A percentile compares a stretch with the other conserved stretches of the same genome.
Conservation (phyloP, 2,329 filamentous ascomycete species). For the Fusarium avenaceum region DNA sequence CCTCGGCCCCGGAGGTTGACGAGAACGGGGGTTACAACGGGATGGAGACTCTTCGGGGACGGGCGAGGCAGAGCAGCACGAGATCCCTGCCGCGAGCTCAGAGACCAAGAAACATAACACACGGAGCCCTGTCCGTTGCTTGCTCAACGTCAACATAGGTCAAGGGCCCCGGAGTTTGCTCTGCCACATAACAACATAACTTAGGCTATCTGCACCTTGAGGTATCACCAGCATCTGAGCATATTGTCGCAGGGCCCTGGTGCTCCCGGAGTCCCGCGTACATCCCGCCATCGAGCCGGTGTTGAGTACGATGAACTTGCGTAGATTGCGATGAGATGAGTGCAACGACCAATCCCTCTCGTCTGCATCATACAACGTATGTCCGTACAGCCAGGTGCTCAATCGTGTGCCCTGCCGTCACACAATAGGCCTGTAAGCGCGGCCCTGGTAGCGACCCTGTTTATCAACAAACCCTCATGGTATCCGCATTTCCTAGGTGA, state of each 20-base stretch:
- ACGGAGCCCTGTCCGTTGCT: conserved; percentile 48
- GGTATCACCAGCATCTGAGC: conserved; percentile 35
- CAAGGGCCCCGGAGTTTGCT: conserved; percentile 39
- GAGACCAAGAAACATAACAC: conserved; percentile 42
- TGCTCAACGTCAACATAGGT: conserved; percentile 43
- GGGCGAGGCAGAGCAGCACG: conserved; percentile 39
- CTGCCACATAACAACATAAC: conserved; percentile 29
- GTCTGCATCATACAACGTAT: conserved; percentile 37
- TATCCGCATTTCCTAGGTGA: neutral
- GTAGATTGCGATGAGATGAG: conserved; percentile 21
- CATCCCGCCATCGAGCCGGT: conserved; percentile 42
- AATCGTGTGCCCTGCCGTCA: conserved; percentile 18
- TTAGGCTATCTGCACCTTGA: conserved; percentile 31
- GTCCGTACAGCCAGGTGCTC: conserved; percentile 23
- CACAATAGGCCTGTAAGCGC: conserved; percentile 35
- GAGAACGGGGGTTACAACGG: conserved; percentile 43
- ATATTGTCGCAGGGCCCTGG: conserved; percentile 33
- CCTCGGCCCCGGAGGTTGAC: conserved; percentile 39
- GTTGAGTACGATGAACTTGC: conserved; percentile 17
- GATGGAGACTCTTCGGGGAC: conserved; percentile 38
- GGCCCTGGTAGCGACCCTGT: conserved; percentile 39
- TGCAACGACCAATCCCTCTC: conserved; percentile 32
- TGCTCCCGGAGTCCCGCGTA: conserved; percentile 21
- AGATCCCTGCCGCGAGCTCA: conserved; percentile 39
- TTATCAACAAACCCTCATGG: conserved; percentile 33